These are phyloP conservation scores for Elongisporangium senticosum DNA, from an alignment of 352 stramenopile species.

Conservation along the genomic window DNA sequence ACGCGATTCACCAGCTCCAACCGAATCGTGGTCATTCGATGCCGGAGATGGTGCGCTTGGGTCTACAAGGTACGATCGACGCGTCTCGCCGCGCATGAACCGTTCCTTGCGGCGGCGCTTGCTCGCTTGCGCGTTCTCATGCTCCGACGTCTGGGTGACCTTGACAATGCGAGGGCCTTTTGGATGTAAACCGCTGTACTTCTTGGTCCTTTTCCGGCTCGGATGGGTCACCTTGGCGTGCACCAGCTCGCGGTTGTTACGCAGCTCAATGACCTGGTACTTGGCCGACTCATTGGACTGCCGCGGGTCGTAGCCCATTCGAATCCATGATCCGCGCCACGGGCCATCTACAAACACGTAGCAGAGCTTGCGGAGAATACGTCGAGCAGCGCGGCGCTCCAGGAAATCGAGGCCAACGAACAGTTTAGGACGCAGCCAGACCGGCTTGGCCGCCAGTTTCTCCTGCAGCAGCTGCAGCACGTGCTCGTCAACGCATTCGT, in stretches of 20 bases:
- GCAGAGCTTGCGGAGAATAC: slow-evolving; percentile 63
- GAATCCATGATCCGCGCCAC: slow-evolving; percentile 78
- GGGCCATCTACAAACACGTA: slow-evolving; percentile 83
- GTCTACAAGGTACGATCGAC: slow-evolving; percentile 54
- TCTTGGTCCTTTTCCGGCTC: slow-evolving; percentile 61
- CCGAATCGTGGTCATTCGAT: slow-evolving; percentile 1
- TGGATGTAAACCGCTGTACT: slow-evolving; percentile 46
- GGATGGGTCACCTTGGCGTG: slow-evolving; percentile 72
- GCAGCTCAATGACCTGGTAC: slow-evolving; percentile 76
- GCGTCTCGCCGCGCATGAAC: slow-evolving; percentile 55
- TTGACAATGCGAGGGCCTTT: slow-evolving; percentile 71
- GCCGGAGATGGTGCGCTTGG: slow-evolving; percentile 10
- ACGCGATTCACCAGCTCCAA: slow-evolving; percentile 1
- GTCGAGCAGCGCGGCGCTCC: slow-evolving; percentile 53
- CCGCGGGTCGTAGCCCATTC: slow-evolving; percentile 75
- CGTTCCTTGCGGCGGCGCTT: slow-evolving; percentile 66
- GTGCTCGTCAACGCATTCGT: slow-evolving; percentile 53
- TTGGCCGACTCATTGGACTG: slow-evolving; percentile 30
- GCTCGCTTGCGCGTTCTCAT: slow-evolving; percentile 53
- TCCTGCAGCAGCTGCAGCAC: slow-evolving; percentile 49
- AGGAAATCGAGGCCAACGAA: slow-evolving; percentile 58
- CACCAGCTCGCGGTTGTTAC: slow-evolving; percentile 77
- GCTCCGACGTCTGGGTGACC: slow-evolving; percentile 63
- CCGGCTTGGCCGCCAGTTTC: slow-evolving; percentile 58
- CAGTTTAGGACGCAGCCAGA: slow-evolving; percentile 70